Conservation (phyloP, 2,329 filamentous ascomycete genomes). For the Incumbomyces delicatus region DNA sequence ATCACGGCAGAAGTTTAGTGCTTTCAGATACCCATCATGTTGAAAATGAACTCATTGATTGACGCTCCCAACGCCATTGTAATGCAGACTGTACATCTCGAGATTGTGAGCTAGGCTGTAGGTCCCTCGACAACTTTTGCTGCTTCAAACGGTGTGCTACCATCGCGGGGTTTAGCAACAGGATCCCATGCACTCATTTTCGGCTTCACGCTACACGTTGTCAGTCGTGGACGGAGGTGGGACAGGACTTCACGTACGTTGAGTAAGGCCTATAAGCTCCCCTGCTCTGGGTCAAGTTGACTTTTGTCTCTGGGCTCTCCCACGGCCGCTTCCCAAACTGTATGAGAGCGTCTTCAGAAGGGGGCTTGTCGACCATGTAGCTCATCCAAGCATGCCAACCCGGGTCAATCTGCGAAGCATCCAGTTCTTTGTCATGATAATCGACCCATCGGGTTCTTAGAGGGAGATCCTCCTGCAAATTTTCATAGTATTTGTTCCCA, state of each 20-base stretch:
- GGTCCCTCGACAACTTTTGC: constrained; percentile 1
- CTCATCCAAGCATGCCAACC: constrained; percentile 98
- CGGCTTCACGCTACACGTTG: constrained; percentile 24
- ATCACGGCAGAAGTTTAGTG: not conserved
- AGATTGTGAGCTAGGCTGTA: not conserved
- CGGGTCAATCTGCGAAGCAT: constrained; percentile 66
- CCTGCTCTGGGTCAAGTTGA: constrained; percentile 64
- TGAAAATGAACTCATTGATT: not conserved
- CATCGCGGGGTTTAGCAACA: constrained; percentile 24
- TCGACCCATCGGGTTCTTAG: constrained; percentile 89
- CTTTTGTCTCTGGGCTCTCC: constrained; percentile 63
- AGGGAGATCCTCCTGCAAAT: constrained; percentile 78
- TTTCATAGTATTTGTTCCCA: constrained; percentile 98
- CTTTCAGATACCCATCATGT: constrained; percentile 2
- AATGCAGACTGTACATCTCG: constrained; percentile 2
- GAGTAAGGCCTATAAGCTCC: constrained; percentile 87
- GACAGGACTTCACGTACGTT: constrained; percentile 56
- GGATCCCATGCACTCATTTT: constrained; percentile 28
- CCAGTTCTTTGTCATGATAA: constrained; percentile 71
- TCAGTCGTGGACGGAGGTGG: not conserved
- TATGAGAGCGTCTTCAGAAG: constrained; percentile 63
- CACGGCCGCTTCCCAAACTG: constrained; percentile 59
- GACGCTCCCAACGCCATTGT: not conserved
- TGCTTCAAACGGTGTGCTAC: constrained; percentile 7
- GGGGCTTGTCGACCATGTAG: constrained; percentile 82